Conservation (phyloP, 192 early-diverging fungal genomes). For the Entomortierella parvispora region DNA sequence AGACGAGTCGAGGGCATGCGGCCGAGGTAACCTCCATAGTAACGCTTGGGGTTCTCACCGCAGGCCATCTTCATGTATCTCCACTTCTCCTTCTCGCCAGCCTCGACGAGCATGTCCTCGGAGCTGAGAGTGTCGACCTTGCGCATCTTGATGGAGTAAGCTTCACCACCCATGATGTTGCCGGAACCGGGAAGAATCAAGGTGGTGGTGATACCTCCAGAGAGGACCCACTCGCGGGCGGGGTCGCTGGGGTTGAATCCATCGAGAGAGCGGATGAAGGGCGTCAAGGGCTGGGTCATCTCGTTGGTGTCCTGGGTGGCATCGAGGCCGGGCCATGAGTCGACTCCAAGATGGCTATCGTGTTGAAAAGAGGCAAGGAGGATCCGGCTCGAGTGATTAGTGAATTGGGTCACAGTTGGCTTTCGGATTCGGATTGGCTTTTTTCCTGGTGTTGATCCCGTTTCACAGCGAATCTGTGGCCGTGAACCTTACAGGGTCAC, state of each 20-base stretch:
- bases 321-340: constrained; percentile 67
- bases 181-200: constrained; percentile 77
- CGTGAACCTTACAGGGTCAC: neutral
- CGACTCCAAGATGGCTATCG: constrained; percentile 70
- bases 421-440: too few relatives aligned
- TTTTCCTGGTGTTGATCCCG: neutral
- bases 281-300: constrained; percentile 64
- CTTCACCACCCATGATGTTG: constrained; percentile 84
- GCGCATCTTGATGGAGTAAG: constrained; percentile 72
- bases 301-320: constrained; percentile 75
- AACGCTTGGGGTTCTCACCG: constrained; percentile 79
- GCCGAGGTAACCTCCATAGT: constrained; percentile 77
- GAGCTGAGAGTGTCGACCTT: constrained; percentile 59
- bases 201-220: constrained; percentile 81
- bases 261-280: constrained; percentile 74
- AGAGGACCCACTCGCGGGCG: constrained; percentile 51
- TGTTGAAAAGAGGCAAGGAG: neutral
- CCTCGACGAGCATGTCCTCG: constrained; percentile 76
- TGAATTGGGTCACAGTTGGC: neutral
- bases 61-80: constrained; percentile 88
- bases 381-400: neutral
- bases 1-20: constrained; percentile 61
- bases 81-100: constrained; percentile 60
- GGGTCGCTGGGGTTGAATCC: constrained; percentile 75
- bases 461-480: neutral